Evolutionary conservation across 768 basidiomycete genomes (phyloP).

Genomic region (Mycena chlorophos): DNA sequence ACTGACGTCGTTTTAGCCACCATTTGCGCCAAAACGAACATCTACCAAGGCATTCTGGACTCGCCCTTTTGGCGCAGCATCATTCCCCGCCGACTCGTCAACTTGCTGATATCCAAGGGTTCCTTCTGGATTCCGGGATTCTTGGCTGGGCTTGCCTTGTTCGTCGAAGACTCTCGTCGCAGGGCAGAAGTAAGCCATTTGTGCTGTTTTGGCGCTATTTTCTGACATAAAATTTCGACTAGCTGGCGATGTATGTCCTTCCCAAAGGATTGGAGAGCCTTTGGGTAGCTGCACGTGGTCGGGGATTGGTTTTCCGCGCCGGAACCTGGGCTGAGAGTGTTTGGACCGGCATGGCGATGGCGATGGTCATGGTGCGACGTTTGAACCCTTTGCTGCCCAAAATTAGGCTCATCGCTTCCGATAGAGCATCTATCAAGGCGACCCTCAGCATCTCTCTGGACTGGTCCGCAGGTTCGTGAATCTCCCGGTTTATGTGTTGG

Average conservation of each 20-base stretch:
- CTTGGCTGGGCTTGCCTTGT: constrained; percentile 71
- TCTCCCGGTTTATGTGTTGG: too few species aligned
- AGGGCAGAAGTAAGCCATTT: constrained; percentile 56
- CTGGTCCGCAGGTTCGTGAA: constrained; percentile 77
- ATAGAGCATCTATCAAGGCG: constrained; percentile 69
- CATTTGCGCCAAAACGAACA: constrained; percentile 66
- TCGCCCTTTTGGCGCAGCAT: constrained; percentile 29
- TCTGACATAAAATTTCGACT: not conserved
- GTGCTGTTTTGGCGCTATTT: not conserved
- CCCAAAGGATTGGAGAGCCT: constrained; percentile 89
- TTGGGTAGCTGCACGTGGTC: constrained; percentile 77
- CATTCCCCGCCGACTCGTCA: constrained; percentile 49
- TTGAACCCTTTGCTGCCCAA: constrained; percentile 2
- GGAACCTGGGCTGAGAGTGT: constrained; percentile 64
- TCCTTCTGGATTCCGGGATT: constrained; percentile 79
- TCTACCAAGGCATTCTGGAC: constrained; percentile 49
- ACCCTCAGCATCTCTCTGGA: constrained; percentile 65
- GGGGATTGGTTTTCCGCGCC: constrained; percentile 71
- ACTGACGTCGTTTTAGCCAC: constrained; percentile 39
- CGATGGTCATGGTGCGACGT: constrained; percentile 46
- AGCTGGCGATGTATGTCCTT: constrained; percentile 84
- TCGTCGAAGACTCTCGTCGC: constrained; percentile 87
- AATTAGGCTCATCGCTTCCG: constrained; percentile 9
- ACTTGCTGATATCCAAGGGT: constrained; percentile 63
- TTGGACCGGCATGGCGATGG: constrained; percentile 15